Percentiles rank a stretch among this genome's conserved stretches.
These are phyloP conservation scores for Austroboletus rostrupii DNA, from an alignment of 1,284 basidiomycete species.

Conservation along the genomic window DNA sequence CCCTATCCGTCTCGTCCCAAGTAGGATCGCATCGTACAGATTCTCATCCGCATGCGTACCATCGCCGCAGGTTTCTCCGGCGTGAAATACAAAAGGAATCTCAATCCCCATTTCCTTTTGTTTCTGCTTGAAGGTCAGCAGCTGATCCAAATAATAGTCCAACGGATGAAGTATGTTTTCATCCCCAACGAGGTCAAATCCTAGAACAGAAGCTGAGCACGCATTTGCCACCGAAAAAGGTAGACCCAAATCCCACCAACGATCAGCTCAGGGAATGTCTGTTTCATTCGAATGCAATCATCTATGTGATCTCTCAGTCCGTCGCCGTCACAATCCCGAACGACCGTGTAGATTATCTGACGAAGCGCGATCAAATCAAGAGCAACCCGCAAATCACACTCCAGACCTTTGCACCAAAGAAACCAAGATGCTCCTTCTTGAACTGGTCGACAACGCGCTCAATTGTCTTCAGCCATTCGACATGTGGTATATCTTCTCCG, in stretches of 20 bases:
- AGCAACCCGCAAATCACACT: conserved; percentile 4
- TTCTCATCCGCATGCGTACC: conserved; percentile 69
- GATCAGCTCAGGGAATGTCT: conserved; percentile 71
- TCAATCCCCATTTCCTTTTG: conserved; percentile 56
- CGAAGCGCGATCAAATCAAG: neutral
- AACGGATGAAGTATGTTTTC: conserved; percentile 65
- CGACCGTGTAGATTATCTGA: conserved; percentile 70
- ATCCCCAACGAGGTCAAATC: conserved; percentile 78
- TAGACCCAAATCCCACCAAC: conserved; percentile 41
- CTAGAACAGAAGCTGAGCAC: conserved; percentile 30
- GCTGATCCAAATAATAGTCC: conserved; percentile 57
- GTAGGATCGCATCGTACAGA: conserved; percentile 72
- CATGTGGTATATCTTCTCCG: conserved; percentile 57
- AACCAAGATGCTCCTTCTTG: conserved; percentile 53
- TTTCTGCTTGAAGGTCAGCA: conserved; percentile 57
- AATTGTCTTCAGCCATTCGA: conserved; percentile 58
- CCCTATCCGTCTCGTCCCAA: conserved; percentile 76
- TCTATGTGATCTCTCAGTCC: conserved; percentile 65
- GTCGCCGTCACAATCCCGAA: conserved; percentile 54
- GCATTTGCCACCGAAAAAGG: neutral
- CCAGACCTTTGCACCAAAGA: conserved; percentile 58
- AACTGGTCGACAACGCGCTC: conserved; percentile 54
- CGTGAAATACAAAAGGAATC: conserved; percentile 78
- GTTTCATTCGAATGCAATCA: conserved; percentile 71
- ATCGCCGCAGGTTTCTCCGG: conserved; percentile 75